Conservation (phyloP, 2,329 filamentous ascomycete genomes). For the Colletotrichum phormii region DNA sequence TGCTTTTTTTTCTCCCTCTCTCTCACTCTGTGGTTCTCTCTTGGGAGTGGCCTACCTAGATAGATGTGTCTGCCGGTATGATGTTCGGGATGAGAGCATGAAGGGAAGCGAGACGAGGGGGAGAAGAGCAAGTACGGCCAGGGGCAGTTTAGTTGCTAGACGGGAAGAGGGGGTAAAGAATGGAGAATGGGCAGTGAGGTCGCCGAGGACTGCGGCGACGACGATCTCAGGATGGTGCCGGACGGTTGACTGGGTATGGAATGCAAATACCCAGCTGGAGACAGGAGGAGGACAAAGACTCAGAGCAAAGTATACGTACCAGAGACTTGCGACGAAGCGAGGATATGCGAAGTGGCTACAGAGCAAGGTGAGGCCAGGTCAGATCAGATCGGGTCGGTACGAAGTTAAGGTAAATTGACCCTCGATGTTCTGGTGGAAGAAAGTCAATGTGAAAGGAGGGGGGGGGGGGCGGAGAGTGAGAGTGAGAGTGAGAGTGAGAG, state of each 20-base stretch:
- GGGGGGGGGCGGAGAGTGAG: neutral
- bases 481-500: neutral
- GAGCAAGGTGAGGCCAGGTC: neutral
- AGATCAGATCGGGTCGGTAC: neutral
- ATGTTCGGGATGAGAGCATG: constrained; percentile 38
- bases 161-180: neutral
- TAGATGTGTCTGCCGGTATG: constrained; percentile 39
- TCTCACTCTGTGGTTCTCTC: neutral
- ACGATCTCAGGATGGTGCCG: neutral
- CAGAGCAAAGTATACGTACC: constrained; percentile 16
- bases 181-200: neutral
- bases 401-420: neutral
- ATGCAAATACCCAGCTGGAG: neutral
- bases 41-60: neutral
- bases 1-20: neutral
- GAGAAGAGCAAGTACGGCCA: constrained; percentile 10
- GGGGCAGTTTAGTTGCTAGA: constrained; percentile 28
- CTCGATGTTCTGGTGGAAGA: constrained; percentile 3
- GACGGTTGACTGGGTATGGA: neutral
- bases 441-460: neutral
- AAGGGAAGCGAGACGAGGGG: constrained; percentile 35
- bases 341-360: neutral
- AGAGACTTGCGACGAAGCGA: constrained; percentile 1
- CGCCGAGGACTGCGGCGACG: neutral
- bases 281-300: constrained; percentile 2